Percentiles rank a stretch among this genome's conserved stretches.
Conservation (phyloP, 371 early-diverging fungal genomes). For the Coemansia sp. region DNA sequence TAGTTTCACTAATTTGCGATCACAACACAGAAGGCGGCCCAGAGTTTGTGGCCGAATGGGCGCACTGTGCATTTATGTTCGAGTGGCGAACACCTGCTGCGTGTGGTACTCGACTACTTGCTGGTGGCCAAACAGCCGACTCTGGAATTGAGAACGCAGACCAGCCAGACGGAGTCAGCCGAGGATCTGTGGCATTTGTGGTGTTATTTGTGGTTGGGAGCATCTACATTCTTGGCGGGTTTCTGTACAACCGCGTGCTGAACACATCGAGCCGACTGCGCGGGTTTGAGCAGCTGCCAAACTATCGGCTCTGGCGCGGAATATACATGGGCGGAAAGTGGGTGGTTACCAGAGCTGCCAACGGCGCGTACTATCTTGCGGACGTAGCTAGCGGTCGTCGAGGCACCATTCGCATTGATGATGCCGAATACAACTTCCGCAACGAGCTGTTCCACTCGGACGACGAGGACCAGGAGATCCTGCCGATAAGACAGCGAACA, state of each 20-base stretch:
- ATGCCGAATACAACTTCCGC: constrained; percentile 34
- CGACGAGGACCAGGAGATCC: constrained; percentile 13
- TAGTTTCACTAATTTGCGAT: constrained; percentile 37
- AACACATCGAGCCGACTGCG: constrained; percentile 46
- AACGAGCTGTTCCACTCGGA: constrained; percentile 32
- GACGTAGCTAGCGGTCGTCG: constrained; percentile 17
- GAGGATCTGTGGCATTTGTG: constrained; percentile 32
- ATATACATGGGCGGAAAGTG: constrained; percentile 19
- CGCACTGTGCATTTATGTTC: constrained; percentile 44
- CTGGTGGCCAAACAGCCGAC: neutral
- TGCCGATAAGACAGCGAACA: constrained; percentile 17
- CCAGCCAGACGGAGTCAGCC: constrained; percentile 10
- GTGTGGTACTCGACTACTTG: constrained; percentile 7
- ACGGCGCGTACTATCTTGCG: constrained; percentile 1
- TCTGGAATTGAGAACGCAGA: neutral
- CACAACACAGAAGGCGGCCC: constrained; percentile 18
- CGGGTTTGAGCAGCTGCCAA: constrained; percentile 50
- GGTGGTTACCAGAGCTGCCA: neutral
- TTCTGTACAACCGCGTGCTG: constrained; percentile 45
- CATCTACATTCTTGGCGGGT: constrained; percentile 45
- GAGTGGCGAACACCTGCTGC: constrained; percentile 46
- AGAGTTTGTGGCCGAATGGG: constrained; percentile 37
- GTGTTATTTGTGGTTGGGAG: constrained; percentile 36
- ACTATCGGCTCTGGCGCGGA: constrained; percentile 42
- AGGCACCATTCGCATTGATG: constrained; percentile 35